phyloP scores from a whole-genome alignment of 2,329 filamentous ascomycete genomes.

The Cercospora brassicicola region DNA sequence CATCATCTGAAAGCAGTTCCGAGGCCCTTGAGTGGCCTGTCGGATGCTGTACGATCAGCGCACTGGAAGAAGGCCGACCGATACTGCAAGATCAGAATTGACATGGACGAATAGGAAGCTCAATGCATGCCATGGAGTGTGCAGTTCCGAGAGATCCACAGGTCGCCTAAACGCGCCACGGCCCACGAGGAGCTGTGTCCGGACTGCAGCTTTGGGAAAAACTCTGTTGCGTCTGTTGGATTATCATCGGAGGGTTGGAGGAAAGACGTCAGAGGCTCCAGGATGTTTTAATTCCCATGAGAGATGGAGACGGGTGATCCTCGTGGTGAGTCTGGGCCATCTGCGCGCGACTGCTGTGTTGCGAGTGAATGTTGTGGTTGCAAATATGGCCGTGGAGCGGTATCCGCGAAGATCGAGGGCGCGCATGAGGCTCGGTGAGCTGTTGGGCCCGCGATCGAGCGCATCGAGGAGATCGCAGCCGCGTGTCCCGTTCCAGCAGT shows the following conservation, averaged over 20 bases:
- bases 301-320: background rate
- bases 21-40: background rate
- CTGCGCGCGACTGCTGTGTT: background rate
- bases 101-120: background rate
- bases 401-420: background rate
- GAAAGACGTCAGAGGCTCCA: background rate
- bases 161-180: background rate
- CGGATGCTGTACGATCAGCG: background rate
- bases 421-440: background rate
- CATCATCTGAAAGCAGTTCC: background rate
- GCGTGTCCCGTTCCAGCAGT: background rate
- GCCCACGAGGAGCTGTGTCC: constrained; percentile 1
- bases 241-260: background rate
- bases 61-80: background rate
- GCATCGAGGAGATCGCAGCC: constrained; percentile 2
- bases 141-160: background rate
- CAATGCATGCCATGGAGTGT: background rate
- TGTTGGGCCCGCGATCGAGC: background rate
- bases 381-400: background rate
- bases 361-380: background rate
- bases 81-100: background rate
- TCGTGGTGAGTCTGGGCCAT: background rate
- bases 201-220: constrained; percentile 1
- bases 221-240: background rate
- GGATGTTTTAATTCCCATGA: background rate